Evolutionary conservation across 805 yeast genomes (phyloP).

Genomic region (Ogataea chonburiensis): DNA sequence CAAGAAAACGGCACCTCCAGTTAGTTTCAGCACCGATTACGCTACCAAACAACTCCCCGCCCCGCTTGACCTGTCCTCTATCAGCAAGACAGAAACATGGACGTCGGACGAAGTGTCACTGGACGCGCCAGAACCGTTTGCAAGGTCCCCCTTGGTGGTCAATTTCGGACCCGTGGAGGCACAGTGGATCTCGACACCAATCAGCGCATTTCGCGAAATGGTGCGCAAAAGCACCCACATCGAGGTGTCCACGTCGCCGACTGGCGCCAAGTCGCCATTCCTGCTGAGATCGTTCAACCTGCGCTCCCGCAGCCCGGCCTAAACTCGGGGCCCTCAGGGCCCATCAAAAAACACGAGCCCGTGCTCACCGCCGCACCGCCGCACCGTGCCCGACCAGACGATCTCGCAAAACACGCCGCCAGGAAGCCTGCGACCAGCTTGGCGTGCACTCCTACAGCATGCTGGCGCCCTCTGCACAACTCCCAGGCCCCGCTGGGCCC

Average conservation of each 20-base stretch:
- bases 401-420: too few species aligned
- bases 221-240: conserved; percentile 22
- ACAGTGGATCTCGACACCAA: conserved; percentile 21
- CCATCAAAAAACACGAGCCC: background rate
- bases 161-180: conserved; percentile 25
- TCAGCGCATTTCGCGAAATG: conserved; percentile 16
- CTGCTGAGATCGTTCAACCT: conserved; percentile 22
- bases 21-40: background rate
- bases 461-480: too few species aligned
- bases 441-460: too few species aligned
- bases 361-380: conserved; percentile 1
- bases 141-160: too few species aligned
- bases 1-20: background rate
- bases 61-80: background rate
- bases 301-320: conserved; percentile 2
- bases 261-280: conserved; percentile 9
- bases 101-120: too few species aligned
- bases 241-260: conserved; percentile 3
- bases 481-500: too few species aligned
- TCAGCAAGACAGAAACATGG: background rate
- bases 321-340: conserved; percentile 1
- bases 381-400: too few species aligned
- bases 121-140: too few species aligned
- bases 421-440: too few species aligned
- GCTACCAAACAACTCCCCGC: background rate